Percentiles rank a stretch among this genome's conserved stretches.
phyloP scores from a whole-genome alignment of 1,284 basidiomycete species.

The Mycena sp. region DNA sequence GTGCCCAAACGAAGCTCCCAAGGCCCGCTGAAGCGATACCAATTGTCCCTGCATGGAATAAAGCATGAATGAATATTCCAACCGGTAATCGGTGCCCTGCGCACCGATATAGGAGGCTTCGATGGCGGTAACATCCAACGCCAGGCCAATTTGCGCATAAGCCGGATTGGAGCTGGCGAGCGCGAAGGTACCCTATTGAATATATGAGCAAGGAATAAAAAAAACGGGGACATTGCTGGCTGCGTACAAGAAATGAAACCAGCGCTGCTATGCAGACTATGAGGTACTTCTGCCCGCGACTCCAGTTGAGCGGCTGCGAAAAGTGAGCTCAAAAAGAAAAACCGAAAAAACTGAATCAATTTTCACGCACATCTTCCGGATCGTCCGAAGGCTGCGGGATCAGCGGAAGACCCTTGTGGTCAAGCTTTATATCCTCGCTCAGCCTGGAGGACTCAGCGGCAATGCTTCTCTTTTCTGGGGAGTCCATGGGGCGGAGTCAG shows the following conservation, averaged over 20 bases:
- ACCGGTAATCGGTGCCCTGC: neutral
- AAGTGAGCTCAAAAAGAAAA: neutral
- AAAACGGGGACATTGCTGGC: neutral
- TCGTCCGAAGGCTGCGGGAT: constrained; percentile 38
- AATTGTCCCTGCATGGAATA: constrained; percentile 29
- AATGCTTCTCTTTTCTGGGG: constrained; percentile 28
- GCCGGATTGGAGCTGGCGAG: constrained; percentile 33
- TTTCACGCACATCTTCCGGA: constrained; percentile 32
- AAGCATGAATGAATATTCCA: neutral
- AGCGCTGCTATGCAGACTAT: constrained; percentile 32
- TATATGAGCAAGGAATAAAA: neutral
- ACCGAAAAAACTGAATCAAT: neutral
- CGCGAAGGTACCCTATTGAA: constrained; percentile 27
- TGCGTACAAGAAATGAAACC: constrained; percentile 34
- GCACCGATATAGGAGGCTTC: constrained; percentile 36
- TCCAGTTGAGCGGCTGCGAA: constrained; percentile 36
- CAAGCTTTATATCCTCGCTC: constrained; percentile 26
- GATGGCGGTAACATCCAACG: constrained; percentile 29
- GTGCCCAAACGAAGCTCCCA: constrained; percentile 37
- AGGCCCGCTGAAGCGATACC: constrained; percentile 36
- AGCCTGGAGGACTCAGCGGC: constrained; percentile 4
- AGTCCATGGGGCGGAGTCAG: constrained; percentile 21
- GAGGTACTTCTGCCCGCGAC: constrained; percentile 35
- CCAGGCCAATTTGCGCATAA: constrained; percentile 36
- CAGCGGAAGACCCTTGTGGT: constrained; percentile 34